Evolutionary conservation across 768 basidiomycete species (phyloP).

Genomic region (Chlorophyllum brunneum): DNA sequence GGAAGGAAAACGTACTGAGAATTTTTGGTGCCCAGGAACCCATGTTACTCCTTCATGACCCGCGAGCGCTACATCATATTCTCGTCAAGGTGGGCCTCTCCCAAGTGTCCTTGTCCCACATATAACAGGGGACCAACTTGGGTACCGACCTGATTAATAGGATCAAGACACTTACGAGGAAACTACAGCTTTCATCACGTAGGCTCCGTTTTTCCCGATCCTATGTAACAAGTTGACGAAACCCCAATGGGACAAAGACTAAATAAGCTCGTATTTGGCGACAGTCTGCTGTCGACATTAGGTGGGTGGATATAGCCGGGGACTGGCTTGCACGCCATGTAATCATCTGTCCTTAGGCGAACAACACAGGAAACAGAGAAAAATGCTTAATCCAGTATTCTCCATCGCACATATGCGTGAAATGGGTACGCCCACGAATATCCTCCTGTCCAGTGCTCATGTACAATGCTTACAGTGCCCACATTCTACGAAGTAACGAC

Average conservation of each 20-base stretch:
- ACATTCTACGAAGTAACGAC: constrained; percentile 28
- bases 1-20: not conserved
- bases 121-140: not conserved
- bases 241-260: constrained; percentile 13
- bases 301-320: constrained; percentile 15
- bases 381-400: constrained; percentile 43
- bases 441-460: not conserved
- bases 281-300: constrained; percentile 22
- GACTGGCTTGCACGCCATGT: not conserved
- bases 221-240: not conserved
- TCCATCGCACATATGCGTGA: constrained; percentile 36
- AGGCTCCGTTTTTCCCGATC: constrained; percentile 1
- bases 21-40: constrained; percentile 17
- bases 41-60: constrained; percentile 38
- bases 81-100: constrained; percentile 40
- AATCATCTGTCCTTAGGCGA: constrained; percentile 25
- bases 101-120: not conserved
- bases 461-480: constrained; percentile 22
- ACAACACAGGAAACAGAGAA: constrained; percentile 37
- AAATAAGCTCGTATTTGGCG: constrained; percentile 22
- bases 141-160: constrained; percentile 18
- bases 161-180: constrained; percentile 29
- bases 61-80: constrained; percentile 40
- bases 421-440: constrained; percentile 23
- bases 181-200: constrained; percentile 22